These are phyloP conservation scores for Beauveria sp. DNA, from an alignment of 2,329 filamentous ascomycete genomes.

Conservation along the genomic window DNA sequence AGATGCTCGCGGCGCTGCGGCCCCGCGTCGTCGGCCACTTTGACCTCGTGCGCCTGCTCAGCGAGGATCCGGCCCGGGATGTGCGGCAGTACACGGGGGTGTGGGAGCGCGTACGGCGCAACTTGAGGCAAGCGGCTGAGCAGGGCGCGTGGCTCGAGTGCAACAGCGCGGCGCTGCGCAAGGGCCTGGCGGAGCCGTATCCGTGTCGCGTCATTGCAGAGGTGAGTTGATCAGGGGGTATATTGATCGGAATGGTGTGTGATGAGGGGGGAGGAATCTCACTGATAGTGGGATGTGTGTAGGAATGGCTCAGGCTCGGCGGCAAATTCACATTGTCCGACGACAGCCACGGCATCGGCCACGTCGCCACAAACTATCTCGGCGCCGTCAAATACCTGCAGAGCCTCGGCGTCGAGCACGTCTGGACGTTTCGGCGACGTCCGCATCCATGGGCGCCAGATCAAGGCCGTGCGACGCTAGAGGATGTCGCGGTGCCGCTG, in stretches of 20 bases:
- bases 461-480: conserved; percentile 27
- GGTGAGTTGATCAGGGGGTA: conserved; percentile 35
- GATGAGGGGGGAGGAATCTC: too few relatives aligned
- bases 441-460: conserved; percentile 22
- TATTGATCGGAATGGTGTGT: neutral
- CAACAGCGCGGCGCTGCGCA: conserved; percentile 79
- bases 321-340: conserved; percentile 88
- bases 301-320: conserved; percentile 65
- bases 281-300: neutral
- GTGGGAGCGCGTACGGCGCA: conserved; percentile 67
- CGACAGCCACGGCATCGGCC: conserved; percentile 83
- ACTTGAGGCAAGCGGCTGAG: conserved; percentile 59
- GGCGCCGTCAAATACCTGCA: conserved; percentile 64
- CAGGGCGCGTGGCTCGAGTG: conserved; percentile 84
- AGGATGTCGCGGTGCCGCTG: conserved; percentile 37
- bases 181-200: conserved; percentile 87
- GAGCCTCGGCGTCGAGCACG: conserved; percentile 52
- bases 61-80: conserved; percentile 56
- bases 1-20: conserved; percentile 65
- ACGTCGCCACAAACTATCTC: conserved; percentile 79
- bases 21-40: conserved; percentile 88
- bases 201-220: conserved; percentile 71
- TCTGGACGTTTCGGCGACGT: conserved; percentile 48
- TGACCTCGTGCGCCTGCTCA: conserved; percentile 79
- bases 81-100: conserved; percentile 53